These are phyloP conservation scores for Ophiostoma ulmi DNA, from an alignment of 2,329 filamentous ascomycete species.

Conservation along the genomic window DNA sequence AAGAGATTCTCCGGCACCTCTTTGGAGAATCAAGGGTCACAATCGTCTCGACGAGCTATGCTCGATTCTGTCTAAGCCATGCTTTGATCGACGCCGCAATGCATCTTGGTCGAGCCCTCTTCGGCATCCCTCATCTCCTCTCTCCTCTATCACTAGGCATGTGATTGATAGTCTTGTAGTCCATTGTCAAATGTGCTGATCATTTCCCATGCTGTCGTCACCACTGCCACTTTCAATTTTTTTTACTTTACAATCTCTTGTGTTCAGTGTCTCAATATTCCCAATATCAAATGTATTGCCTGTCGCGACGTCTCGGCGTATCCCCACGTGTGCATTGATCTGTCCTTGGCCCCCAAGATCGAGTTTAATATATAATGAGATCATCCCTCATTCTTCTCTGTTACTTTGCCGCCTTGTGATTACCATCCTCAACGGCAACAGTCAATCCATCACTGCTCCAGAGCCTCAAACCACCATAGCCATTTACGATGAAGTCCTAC, in stretches of 20 bases:
- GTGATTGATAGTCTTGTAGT: neutral
- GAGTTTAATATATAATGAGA: neutral
- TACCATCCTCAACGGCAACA: neutral
- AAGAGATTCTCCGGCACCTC: neutral
- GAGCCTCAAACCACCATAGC: neutral
- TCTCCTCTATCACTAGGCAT: neutral
- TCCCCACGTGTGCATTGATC: neutral
- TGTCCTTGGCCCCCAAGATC: neutral
- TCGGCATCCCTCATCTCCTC: neutral
- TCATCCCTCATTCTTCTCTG: neutral
- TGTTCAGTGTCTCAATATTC: neutral
- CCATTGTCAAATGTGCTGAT: neutral
- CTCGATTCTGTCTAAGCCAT: neutral
- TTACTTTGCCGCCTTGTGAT: neutral
- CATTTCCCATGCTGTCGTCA: constrained; percentile 1
- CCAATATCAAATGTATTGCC: neutral
- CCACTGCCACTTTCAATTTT: neutral
- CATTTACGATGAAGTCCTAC: constrained; percentile 5
- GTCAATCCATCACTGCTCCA: neutral
- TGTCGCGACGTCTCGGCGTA: neutral
- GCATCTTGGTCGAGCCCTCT: neutral
- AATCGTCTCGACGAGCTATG: neutral
- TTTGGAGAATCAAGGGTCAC: neutral
- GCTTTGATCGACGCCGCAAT: neutral
- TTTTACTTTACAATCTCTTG: neutral